Base-by-base conservation (phyloP, 495 filamentous ascomycete genomes). In the Lepidopterella palustris region DNA sequence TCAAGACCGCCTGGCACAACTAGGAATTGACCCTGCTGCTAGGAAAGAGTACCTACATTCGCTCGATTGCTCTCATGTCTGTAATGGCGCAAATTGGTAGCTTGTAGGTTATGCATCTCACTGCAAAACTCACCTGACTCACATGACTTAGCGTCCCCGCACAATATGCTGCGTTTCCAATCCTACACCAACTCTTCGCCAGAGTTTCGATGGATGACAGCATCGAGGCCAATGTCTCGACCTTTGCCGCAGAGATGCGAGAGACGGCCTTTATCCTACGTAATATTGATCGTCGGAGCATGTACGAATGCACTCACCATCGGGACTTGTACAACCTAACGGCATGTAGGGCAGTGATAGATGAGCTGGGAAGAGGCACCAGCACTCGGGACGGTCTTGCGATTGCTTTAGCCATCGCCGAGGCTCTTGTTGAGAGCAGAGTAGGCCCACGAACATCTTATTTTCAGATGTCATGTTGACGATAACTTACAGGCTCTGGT, bases 81-180 rank as follows among this genome's bases (percentile, higher is more conserved):
- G 81, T 98, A 50, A 93, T 98, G 89, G 89, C 90, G 4, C 93
- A 98, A 65, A 84, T 95, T 58, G 93, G 93, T 26, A 89, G 84
- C 63, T 98, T 93, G 64, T 71, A 47, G 55, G 66, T 52, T 42
- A 28, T 32, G 20, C 8, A 45, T 55, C 21, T 5, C 15, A 31
- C 11, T 50, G 10, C 2, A 9, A 25, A 18, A 29, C 29, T n/a
- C 23, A 10, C 8, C 20, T 45, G 15, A 64, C 40, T n/a, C 20
- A 15, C 8, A 32, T 15, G 20, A 18, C 21, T 28, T 48, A 69
- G 67, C 71, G 86, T 97, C 3, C 93, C 93, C 3, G 93, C 92
- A 6, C 71, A 82, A 25, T 91, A 87, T 67, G 93, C 91, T 1
- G 82, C 85, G 0, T 87, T 97, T 57, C 86, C 90, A 2, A 82